Base-by-base conservation (phyloP, 805 yeast species). In the Metschnikowia proteae region DNA sequence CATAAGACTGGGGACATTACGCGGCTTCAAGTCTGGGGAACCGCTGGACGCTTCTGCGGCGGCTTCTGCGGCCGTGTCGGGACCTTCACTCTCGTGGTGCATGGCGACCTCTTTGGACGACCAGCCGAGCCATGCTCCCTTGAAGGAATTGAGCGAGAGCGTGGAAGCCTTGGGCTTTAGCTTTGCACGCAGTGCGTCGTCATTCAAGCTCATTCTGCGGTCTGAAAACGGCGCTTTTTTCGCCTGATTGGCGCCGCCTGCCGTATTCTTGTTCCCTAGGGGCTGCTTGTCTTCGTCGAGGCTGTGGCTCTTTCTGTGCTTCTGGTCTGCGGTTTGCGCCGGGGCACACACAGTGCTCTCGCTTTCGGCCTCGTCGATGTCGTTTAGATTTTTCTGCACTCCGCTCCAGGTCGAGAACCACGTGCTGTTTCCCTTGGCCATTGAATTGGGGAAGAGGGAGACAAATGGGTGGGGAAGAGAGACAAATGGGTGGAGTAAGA, bases 81-180 rank as follows among this genome's bases (percentile, higher is more conserved):
- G 32, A 11, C 11, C 27, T 13, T 39, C 34, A 23, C 11, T 25
- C n/a, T 36, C 39, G 13, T 11, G 29, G 26, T 28, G 33, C 10
- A 30, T 7, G 17, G n/a, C 6, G 4, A 48, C 43, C 28, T 52
- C 35, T 22, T 38, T 54, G n/a, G 56, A 32, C 29, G 54, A 46
- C 70, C 69, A 64, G 27, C 56, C 53, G 6, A 65, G 53, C 71
- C 71, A 68, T 6, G 66, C 51, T 4, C 60, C 57, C 6, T 26
- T 42, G 26, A 42, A 42, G 5, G 45, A 42, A 27, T 34, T 42
- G 38, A 66, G 48, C 0, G 68, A 63, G 2, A 60, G 43, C 3
- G 62, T 57, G 3, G 68, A 64, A 4, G 60, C 34, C 36, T 62
- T 63, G 25, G 45, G 54, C 28, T 48, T 50, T 11, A 61, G 22